These are phyloP conservation scores for Saitozyma sp. DNA, from an alignment of 768 basidiomycete species.

Conservation along the genomic window DNA sequence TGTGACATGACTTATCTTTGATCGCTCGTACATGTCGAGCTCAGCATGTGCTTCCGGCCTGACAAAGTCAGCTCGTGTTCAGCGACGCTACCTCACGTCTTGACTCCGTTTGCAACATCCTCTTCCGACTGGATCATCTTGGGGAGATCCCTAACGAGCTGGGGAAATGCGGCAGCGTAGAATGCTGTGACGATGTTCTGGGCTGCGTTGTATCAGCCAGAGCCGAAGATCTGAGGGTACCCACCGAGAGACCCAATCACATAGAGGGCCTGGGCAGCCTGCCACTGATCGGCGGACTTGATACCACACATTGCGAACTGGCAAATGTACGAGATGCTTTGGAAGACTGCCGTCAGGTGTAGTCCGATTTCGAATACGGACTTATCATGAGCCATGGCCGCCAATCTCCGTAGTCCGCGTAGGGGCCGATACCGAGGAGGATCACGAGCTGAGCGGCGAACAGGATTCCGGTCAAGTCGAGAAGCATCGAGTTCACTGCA, in stretches of 20 bases:
- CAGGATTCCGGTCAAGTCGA: slow-evolving; percentile 18
- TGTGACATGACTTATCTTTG: neutral
- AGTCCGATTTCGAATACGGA: neutral
- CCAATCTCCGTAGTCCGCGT: slow-evolving; percentile 24
- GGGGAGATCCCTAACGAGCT: slow-evolving; percentile 18
- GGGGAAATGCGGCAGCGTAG: slow-evolving; percentile 19
- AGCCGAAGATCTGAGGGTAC: neutral
- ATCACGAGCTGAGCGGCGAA: slow-evolving; percentile 18
- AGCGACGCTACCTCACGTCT: slow-evolving; percentile 9
- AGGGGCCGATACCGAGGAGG: slow-evolving; percentile 14
- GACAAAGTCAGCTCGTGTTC: neutral
- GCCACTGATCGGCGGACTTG: slow-evolving; percentile 12
- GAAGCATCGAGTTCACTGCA: slow-evolving; percentile 17
- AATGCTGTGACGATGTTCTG: slow-evolving; percentile 16
- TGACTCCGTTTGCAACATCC: slow-evolving; percentile 9
- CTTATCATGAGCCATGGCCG: slow-evolving; percentile 19
- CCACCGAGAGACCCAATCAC: slow-evolving; percentile 14
- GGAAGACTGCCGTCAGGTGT: slow-evolving; percentile 1
- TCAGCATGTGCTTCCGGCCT: slow-evolving; percentile 16
- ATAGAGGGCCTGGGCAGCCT: slow-evolving; percentile 13
- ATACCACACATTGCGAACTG: slow-evolving; percentile 14
- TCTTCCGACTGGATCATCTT: slow-evolving; percentile 15
- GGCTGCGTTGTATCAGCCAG: neutral
- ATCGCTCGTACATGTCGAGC: slow-evolving; percentile 16
- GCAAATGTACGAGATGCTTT: slow-evolving; percentile 2